phyloP scores from a whole-genome alignment of 805 yeast genomes.

The Nakazawaea molendinolei region DNA sequence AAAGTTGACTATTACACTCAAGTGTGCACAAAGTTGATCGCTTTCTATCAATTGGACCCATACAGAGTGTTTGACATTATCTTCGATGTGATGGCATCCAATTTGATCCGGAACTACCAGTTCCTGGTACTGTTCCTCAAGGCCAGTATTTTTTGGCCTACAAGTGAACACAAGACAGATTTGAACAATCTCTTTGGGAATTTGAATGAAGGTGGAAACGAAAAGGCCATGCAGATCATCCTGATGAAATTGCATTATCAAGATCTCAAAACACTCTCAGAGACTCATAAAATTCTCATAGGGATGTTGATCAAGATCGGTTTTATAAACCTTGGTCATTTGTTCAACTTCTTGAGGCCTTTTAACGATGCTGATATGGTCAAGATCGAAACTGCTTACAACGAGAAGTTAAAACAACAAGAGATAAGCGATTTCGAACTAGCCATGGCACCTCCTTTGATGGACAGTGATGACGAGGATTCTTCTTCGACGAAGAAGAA shows the following conservation, averaged over 20 bases:
- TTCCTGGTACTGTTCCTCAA: constrained; percentile 46
- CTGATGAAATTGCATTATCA: constrained; percentile 34
- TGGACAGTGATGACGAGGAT: constrained; percentile 57
- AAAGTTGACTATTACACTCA: constrained; percentile 38
- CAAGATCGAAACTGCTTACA: constrained; percentile 37
- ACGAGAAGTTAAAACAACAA: constrained; percentile 40
- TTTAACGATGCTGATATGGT: constrained; percentile 35
- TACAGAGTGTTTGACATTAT: constrained; percentile 59
- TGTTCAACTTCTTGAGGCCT: constrained; percentile 55
- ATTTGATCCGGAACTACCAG: constrained; percentile 35
- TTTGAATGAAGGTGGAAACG: constrained; percentile 46
- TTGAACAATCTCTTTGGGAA: constrained; percentile 17
- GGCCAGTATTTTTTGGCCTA: constrained; percentile 57
- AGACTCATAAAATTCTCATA: constrained; percentile 36
- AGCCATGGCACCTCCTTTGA: constrained; percentile 82
- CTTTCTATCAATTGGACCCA: constrained; percentile 72
- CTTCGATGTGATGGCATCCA: constrained; percentile 43
- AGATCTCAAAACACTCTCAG: constrained; percentile 29
- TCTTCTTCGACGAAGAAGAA: constrained; percentile 9
- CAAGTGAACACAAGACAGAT: not conserved
- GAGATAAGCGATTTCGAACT: constrained; percentile 69
- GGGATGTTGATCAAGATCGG: constrained; percentile 59
- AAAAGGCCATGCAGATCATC: constrained; percentile 46
- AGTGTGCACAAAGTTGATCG: constrained; percentile 54
- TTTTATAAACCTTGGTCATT: constrained; percentile 53